phyloP scores from a whole-genome alignment of 75 land plant genomes.

The Pseudotsuga menziesii region DNA sequence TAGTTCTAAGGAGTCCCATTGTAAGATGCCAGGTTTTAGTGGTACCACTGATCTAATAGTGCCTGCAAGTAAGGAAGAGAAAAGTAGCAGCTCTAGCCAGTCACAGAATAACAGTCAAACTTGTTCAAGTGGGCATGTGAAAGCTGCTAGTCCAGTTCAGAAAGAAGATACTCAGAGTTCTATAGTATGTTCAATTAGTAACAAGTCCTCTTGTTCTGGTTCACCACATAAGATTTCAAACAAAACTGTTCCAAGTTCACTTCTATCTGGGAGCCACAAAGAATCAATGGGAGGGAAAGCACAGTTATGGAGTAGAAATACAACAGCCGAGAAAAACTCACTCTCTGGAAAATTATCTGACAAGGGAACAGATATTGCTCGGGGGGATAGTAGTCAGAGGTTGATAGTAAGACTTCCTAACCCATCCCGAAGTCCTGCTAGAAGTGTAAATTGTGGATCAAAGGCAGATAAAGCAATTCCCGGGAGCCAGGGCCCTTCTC shows the following conservation, averaged over 20 bases:
- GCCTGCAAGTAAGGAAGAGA: slow-evolving; percentile 55
- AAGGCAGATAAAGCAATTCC: slow-evolving; percentile 41
- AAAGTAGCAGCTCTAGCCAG: slow-evolving; percentile 82
- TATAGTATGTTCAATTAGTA: slow-evolving; percentile 38
- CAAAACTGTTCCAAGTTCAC: slow-evolving; percentile 26
- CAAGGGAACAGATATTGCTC: slow-evolving; percentile 21
- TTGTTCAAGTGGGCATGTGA: slow-evolving; percentile 65
- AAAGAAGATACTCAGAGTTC: slow-evolving; percentile 74
- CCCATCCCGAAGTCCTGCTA: slow-evolving; percentile 64
- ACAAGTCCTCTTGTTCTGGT: slow-evolving; percentile 23
- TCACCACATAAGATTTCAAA: slow-evolving; percentile 29
- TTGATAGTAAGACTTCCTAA: slow-evolving; percentile 87
- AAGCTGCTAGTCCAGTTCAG: slow-evolving; percentile 26
- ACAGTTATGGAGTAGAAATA: slow-evolving; percentile 25
- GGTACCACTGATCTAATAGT: slow-evolving; percentile 23
- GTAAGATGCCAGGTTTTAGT: slow-evolving; percentile 15
- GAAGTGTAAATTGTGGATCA: slow-evolving; percentile 42
- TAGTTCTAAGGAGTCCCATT: slow-evolving; percentile 25
- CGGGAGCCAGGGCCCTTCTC: slow-evolving; percentile 51
- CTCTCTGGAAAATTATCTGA: slow-evolving; percentile 27
- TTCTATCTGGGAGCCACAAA: slow-evolving; percentile 41
- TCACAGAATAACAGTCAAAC: slow-evolving; percentile 75
- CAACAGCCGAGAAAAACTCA: slow-evolving; percentile 31
- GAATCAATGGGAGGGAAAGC: slow-evolving; percentile 38
- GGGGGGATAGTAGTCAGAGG: slow-evolving; percentile 44